These are phyloP conservation scores for Physcia stellaris DNA, from an alignment of 495 filamentous ascomycete genomes.

Conservation along the genomic window DNA sequence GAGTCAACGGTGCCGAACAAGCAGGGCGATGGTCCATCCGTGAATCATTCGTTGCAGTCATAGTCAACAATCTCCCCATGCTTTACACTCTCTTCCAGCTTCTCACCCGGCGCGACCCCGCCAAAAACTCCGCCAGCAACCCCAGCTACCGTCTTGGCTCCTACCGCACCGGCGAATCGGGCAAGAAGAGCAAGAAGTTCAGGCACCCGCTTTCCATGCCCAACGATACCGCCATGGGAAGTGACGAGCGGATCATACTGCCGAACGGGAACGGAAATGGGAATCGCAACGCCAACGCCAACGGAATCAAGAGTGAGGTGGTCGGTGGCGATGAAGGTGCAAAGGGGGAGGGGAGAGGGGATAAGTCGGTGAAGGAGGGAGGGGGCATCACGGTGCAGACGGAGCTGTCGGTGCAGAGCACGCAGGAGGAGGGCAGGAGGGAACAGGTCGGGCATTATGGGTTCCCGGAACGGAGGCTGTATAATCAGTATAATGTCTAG, in stretches of 20 bases:
- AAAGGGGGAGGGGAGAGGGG: too few species aligned
- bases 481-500: too few species aligned
- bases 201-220: constrained; percentile 27
- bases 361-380: too few species aligned
- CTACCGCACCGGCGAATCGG: constrained; percentile 11
- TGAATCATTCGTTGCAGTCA: constrained; percentile 47
- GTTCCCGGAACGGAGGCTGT: too few species aligned
- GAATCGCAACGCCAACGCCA: too few species aligned
- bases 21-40: constrained; percentile 49
- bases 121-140: constrained; percentile 3
- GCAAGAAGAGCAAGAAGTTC: constrained; percentile 21
- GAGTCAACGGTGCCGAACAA: constrained; percentile 35
- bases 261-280: constrained; percentile 10
- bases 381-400: too few species aligned
- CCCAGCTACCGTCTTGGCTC: constrained; percentile 11
- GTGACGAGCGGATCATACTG: constrained; percentile 29
- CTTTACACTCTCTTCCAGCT: constrained; percentile 39
- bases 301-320: too few species aligned
- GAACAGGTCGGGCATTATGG: too few species aligned
- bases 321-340: too few species aligned
- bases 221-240: constrained; percentile 23
- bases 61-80: constrained; percentile 48
- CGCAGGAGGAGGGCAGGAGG: too few species aligned
- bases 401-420: too few species aligned
- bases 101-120: constrained; percentile 19